Percentiles rank a stretch among this genome's conserved stretches.
phyloP scores from a whole-genome alignment of 352 stramenopile species.

The Pseudoperonospora humuli region DNA sequence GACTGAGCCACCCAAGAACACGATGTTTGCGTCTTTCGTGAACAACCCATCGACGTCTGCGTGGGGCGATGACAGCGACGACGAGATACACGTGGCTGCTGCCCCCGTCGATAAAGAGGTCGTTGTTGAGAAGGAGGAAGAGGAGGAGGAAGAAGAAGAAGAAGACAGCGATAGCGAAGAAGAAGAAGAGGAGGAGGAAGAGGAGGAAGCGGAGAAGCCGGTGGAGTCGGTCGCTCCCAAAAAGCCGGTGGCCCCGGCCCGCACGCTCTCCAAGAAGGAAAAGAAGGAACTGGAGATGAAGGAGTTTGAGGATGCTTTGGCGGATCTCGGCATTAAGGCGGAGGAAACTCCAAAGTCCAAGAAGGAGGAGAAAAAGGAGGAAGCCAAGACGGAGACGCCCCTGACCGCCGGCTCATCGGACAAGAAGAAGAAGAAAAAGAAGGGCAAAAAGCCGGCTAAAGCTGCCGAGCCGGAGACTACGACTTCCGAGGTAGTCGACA shows the following conservation, averaged over 20 bases:
- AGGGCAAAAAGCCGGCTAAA: slow-evolving; percentile 45
- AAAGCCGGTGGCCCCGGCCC: slow-evolving; percentile 23
- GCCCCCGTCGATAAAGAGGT: slow-evolving; percentile 31
- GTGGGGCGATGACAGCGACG: slow-evolving; percentile 63
- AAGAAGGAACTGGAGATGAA: slow-evolving; percentile 76
- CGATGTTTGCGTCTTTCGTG: slow-evolving; percentile 65
- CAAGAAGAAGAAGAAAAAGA: slow-evolving; percentile 59
- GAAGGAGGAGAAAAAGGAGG: slow-evolving; percentile 15
- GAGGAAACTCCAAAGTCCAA: slow-evolving; percentile 9
- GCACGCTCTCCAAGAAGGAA: slow-evolving; percentile 71
- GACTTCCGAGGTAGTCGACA: slow-evolving; percentile 43
- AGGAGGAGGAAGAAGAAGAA: slow-evolving; percentile 46
- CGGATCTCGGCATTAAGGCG: slow-evolving; percentile 49
- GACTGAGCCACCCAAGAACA: slow-evolving; percentile 32
- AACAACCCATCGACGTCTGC: slow-evolving; percentile 57
- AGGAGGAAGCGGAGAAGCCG: slow-evolving; percentile 33
- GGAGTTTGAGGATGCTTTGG: slow-evolving; percentile 57
- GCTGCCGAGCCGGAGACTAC: slow-evolving; percentile 10
- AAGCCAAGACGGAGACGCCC: slow-evolving; percentile 32
- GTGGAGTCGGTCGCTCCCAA: slow-evolving; percentile 21
- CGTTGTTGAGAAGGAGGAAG: slow-evolving; percentile 32
- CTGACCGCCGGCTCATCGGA: slow-evolving; percentile 19
- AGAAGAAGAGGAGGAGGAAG: slow-evolving; percentile 25
- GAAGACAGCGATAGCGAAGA: slow-evolving; percentile 47
- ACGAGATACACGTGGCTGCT: slow-evolving; percentile 46